Evolutionary conservation across 2,329 filamentous ascomycete species (phyloP), one percentile per base, ranked within the genome.

Genomic region (Grosmannia serpens): DNA sequence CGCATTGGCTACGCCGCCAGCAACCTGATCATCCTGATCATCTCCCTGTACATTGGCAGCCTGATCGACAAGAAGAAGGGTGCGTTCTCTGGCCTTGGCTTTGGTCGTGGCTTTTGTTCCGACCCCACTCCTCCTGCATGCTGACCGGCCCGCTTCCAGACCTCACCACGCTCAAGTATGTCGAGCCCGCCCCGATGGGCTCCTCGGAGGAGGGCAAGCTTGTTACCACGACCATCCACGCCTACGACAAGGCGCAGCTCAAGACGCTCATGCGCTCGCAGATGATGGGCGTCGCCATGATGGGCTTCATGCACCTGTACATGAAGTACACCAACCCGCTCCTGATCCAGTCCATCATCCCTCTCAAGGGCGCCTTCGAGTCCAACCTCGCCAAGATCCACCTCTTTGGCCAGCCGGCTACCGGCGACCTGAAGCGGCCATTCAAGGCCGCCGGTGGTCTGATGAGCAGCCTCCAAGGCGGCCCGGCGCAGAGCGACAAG

Each of bases 241-340:
- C 91, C 69, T 99, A 99, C 81, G 94, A 99, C 74, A 80, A 85
- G 68, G 77, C 82, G 67, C 92, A 97, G 78, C 82, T 97, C 70
- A 88, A 88, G 76, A 79, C 83, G 64, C 81, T 90, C 65, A 89
- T 92, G 82, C 94, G 94, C 74, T 83, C 86, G 64, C 92, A 97
- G 78, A 77, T 95, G 68, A 97, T 96, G 89, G 94, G 94, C 61
- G 80, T 99, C 60, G 91, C 83, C 73, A 99, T 99, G 91, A 97
- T 99, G 92, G 85, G 75, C 62, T 89, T 96, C 70, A 97, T 99
- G 92, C 94, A 99, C 78, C 65, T 99, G 62, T 99, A 97, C 85
- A 88, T 99, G 82, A 91, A 96, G 75, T 99, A 97, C 86, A 97
- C 91, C 78, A 99, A 97, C 85, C 94, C 94, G 49, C 88, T 99